Conservation (phyloP, 148 eudicot genomes). For the Vaccinium vitisidaea region DNA sequence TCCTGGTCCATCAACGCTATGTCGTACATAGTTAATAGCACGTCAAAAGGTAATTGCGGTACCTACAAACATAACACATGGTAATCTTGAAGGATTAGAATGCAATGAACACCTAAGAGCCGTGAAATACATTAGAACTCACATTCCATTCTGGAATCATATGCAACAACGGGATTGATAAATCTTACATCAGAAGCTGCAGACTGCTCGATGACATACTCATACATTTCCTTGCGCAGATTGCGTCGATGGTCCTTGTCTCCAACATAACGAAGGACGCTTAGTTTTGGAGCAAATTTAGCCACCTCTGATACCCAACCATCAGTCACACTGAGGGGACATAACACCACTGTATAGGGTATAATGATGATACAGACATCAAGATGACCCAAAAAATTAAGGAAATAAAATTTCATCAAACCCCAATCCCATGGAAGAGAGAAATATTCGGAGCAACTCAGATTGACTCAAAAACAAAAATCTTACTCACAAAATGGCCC, state of each 20-base stretch:
- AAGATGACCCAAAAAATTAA: too few relatives aligned
- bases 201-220: slow-evolving; percentile 43
- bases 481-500: slow-evolving; percentile 85
- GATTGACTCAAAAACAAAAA: neutral
- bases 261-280: slow-evolving; percentile 68
- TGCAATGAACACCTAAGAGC: slow-evolving; percentile 14
- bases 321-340: slow-evolving; percentile 93
- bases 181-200: slow-evolving; percentile 55
- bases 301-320: slow-evolving; percentile 88
- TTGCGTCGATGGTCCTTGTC: slow-evolving; percentile 71
- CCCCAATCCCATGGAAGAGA: slow-evolving; percentile 9
- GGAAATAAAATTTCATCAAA: slow-evolving; percentile 8
- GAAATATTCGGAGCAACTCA: neutral
- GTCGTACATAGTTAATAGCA: slow-evolving; percentile 91
- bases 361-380: too few relatives aligned
- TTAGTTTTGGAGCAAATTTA: slow-evolving; percentile 65
- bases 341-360: slow-evolving; percentile 70
- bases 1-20: slow-evolving; percentile 87
- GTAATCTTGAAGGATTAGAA: neutral
- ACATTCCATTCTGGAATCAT: neutral
- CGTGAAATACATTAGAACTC: neutral
- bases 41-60: slow-evolving; percentile 60
- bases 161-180: slow-evolving; percentile 5
- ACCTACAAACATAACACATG: slow-evolving; percentile 38
- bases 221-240: slow-evolving; percentile 57